phyloP scores from a whole-genome alignment of 768 basidiomycete species.

The Pleurotus platypus region DNA sequence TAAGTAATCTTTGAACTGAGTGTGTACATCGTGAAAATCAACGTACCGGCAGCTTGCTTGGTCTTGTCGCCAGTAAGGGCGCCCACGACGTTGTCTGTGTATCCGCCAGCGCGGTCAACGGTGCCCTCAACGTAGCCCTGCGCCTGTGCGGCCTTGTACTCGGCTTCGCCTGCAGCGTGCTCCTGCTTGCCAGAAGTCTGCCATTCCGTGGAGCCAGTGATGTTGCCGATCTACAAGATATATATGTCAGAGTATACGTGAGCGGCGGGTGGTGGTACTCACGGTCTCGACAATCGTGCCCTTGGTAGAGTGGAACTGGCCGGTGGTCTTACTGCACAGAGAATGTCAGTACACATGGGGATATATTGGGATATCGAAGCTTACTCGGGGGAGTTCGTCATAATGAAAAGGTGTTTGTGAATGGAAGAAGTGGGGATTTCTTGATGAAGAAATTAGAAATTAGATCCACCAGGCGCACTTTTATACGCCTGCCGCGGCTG shows the following conservation, averaged over 20 bases:
- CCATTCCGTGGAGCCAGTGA: slow-evolving; percentile 37
- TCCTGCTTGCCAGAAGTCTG: slow-evolving; percentile 37
- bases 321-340: slow-evolving; percentile 28
- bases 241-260: background rate
- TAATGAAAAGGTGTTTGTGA: too few relatives aligned
- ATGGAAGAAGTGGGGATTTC: too few relatives aligned
- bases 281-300: slow-evolving; percentile 27
- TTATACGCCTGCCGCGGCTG: too few relatives aligned
- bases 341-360: background rate
- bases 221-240: slow-evolving; percentile 28
- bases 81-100: slow-evolving; percentile 49
- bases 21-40: background rate
- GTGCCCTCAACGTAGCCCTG: slow-evolving; percentile 47
- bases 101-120: slow-evolving; percentile 39
- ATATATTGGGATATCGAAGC: too few relatives aligned
- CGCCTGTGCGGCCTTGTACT: slow-evolving; percentile 39
- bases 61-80: slow-evolving; percentile 48
- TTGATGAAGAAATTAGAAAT: too few relatives aligned
- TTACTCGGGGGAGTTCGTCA: too few relatives aligned
- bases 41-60: slow-evolving; percentile 40
- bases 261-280: background rate
- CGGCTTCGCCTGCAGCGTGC: slow-evolving; percentile 40
- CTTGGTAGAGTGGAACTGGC: slow-evolving; percentile 36
- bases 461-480: too few relatives aligned
- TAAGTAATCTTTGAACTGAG: background rate